Conservation (phyloP, 768 basidiomycete species). For the Xanthoconium purpureum region DNA sequence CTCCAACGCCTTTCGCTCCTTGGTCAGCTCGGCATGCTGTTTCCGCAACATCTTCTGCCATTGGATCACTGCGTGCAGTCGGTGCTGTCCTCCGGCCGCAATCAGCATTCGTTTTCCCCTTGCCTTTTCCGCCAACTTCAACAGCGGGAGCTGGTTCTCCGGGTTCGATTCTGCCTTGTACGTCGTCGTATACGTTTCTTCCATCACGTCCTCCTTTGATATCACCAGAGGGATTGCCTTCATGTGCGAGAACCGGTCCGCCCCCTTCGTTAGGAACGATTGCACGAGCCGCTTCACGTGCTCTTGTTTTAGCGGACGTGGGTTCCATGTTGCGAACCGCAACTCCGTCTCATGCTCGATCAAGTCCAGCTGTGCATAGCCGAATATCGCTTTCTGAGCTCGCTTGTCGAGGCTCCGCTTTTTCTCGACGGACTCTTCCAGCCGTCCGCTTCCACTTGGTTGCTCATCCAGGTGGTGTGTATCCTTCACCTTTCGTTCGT, state of each 20-base stretch:
- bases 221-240: not conserved
- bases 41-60: not conserved
- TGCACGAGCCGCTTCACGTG: not conserved
- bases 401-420: not conserved
- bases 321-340: not conserved
- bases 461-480: too few species aligned
- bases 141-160: not conserved
- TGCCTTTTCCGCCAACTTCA: not conserved
- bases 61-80: not conserved
- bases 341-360: not conserved
- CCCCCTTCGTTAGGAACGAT: not conserved
- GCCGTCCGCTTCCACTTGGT: not conserved
- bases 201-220: not conserved
- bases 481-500: too few species aligned
- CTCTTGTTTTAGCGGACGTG: not conserved
- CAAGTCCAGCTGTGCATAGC: not conserved
- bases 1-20: not conserved
- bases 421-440: rapidly evolving
- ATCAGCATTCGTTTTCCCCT: not conserved
- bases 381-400: not conserved
- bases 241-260: not conserved
- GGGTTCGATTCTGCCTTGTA: not conserved
- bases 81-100: not conserved
- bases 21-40: not conserved
- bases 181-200: not conserved